These are phyloP conservation scores for Helminthosporium solani DNA, from an alignment of 2,329 filamentous ascomycete genomes.

Conservation along the genomic window DNA sequence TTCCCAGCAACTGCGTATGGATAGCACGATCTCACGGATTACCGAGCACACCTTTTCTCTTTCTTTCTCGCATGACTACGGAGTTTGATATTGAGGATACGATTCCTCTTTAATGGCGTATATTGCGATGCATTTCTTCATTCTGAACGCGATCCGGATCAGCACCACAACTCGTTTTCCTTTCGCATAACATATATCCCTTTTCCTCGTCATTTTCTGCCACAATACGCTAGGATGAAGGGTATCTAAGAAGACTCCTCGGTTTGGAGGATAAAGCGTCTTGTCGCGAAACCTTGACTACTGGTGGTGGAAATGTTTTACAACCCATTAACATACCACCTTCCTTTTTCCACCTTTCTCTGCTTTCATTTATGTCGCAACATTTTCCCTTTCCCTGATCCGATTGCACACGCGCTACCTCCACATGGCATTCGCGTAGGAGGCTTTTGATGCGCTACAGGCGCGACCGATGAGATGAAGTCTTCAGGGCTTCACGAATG, in stretches of 20 bases:
- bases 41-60: conserved; percentile 21
- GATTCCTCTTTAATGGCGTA: conserved; percentile 42
- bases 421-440: background rate
- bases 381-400: background rate
- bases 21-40: conserved; percentile 40
- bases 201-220: conserved; percentile 9
- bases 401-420: background rate
- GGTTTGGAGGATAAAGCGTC: conserved; percentile 13
- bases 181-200: conserved; percentile 20
- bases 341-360: conserved; percentile 1
- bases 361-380: background rate
- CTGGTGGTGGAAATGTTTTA: conserved; percentile 11
- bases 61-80: conserved; percentile 37
- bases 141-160: conserved; percentile 32
- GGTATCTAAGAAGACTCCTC: conserved; percentile 24
- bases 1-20: conserved; percentile 21
- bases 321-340: background rate
- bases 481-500: background rate
- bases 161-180: conserved; percentile 30
- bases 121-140: conserved; percentile 31
- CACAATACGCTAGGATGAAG: conserved; percentile 27
- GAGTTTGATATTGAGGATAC: conserved; percentile 40
- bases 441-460: background rate
- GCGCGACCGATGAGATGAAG: background rate
- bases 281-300: conserved; percentile 33